Evolutionary conservation across 2,329 filamentous ascomycete genomes (phyloP), one percentile per base, ranked within the genome.

Genomic region (Alternaria conjuncta): DNA sequence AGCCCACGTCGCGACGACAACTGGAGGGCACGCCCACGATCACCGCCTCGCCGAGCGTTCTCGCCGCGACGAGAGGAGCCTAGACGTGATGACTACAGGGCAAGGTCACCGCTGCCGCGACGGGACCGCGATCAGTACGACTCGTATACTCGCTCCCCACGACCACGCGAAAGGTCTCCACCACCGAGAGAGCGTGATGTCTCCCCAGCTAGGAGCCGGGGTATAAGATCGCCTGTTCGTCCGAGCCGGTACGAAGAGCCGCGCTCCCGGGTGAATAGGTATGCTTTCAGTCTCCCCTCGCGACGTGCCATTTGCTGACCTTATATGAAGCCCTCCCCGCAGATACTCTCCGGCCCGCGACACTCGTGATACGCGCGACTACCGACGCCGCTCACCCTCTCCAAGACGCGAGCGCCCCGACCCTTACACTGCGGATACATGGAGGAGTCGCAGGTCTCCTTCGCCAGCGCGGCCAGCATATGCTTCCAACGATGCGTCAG

Each of bases 321-420:
- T 30, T 50, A 54, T 49, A 56, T 49, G 51, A 66, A 75, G 80
- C 72, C 64, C 74, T 36, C 72, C 69, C 49, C 78, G 82, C 47
- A 79, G 81, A 20, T 83, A 80, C 62, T 84, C 82, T 41, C 83
- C 79, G 68, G 60, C 76, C 47, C 73, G 82, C 50, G 81, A 83
- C 49, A 77, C 72, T 46, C 72, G 82, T 53, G 81, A 83, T 45
- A 77, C 71, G 30, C 84, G 82, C 71, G 82, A 84, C 53, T 81
- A 80, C 47, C 84, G 85, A 50, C 86, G 87, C 43, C 83, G 85
- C 64, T 89, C 85, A 60, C 86, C 86, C 55, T 81, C 83, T 45
- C 83, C 85, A 49, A 81, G 85, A 71, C 82, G 82, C 62, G 81
- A 84, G 63, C 83, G 84, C 32, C 77, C 80, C 46, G 85, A 87